phyloP scores from a whole-genome alignment of 2,329 filamentous ascomycete species.

The Monosporascus sp. region DNA sequence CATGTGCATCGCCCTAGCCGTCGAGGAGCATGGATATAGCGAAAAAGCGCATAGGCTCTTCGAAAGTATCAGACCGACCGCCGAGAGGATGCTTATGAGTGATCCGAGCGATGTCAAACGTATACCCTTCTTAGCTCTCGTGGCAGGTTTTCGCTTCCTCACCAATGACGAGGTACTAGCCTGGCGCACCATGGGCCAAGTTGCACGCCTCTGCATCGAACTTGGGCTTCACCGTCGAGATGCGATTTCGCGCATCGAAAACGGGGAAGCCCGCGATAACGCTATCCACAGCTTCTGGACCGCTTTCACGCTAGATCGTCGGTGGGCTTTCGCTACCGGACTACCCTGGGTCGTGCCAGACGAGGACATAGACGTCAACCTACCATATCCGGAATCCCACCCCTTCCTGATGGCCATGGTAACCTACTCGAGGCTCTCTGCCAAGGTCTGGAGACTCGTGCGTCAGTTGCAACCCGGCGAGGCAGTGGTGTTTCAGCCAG shows the following conservation, averaged over 20 bases:
- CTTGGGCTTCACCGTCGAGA: slow-evolving; percentile 78
- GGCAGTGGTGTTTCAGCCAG: slow-evolving; percentile 60
- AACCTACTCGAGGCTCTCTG: slow-evolving; percentile 73
- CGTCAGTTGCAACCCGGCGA: slow-evolving; percentile 59
- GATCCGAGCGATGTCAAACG: slow-evolving; percentile 43
- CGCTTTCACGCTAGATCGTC: slow-evolving; percentile 75
- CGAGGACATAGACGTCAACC: slow-evolving; percentile 72
- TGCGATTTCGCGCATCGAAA: slow-evolving; percentile 63
- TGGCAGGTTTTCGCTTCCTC: slow-evolving; percentile 70
- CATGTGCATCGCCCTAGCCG: slow-evolving; percentile 69
- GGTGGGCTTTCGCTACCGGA: slow-evolving; percentile 87
- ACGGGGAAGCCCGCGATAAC: slow-evolving; percentile 62
- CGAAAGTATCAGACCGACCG: slow-evolving; percentile 65
- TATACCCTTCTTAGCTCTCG: slow-evolving; percentile 46
- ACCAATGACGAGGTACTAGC: slow-evolving; percentile 79
- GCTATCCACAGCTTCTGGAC: slow-evolving; percentile 79
- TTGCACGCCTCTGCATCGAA: slow-evolving; percentile 72
- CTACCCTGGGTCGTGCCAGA: slow-evolving; percentile 83
- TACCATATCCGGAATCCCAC: slow-evolving; percentile 64
- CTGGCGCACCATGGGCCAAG: slow-evolving; percentile 82
- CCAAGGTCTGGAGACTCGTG: slow-evolving; percentile 81
- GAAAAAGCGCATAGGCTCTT: slow-evolving; percentile 68
- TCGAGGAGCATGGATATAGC: slow-evolving; percentile 76
- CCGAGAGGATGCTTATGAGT: slow-evolving; percentile 61
- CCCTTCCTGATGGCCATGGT: slow-evolving; percentile 83